Base-by-base conservation (phyloP, 352 stramenopile genomes). In the Lagenidium sp. region DNA sequence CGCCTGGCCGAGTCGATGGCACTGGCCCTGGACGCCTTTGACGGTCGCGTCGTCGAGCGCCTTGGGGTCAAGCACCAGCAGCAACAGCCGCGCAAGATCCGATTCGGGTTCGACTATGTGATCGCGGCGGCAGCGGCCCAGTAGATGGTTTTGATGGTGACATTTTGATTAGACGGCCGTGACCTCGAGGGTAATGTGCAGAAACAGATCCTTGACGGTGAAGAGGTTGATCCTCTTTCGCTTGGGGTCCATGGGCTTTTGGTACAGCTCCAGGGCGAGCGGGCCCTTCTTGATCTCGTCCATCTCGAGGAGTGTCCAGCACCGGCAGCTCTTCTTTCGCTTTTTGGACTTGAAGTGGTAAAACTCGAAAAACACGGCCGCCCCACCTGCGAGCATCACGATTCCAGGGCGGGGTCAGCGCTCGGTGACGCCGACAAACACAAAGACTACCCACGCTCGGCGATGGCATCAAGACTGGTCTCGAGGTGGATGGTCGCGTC, bases 31-130 rank as follows among this genome's bases (percentile, higher is more conserved):
- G 43, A 32, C 15, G 54, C 46, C 19, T 41, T 31, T 13, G 28
- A 32, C 28, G 28, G 28, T 32, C 28, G 28, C 8, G n/a, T n/a
- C n/a, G n/a, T n/a, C n/a, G n/a, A n/a, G n/a, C n/a, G n/a, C n/a
- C n/a, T n/a, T n/a, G n/a, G n/a, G n/a, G n/a, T n/a, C n/a, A n/a
- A n/a, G n/a, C n/a, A n/a, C n/a, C n/a, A n/a, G n/a, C n/a, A n/a
- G n/a, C n/a, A n/a, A n/a, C n/a, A n/a, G n/a, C n/a, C n/a, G 20
- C 36, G 53, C 15, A 57, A 62, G 26, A 55, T 63, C 35, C 54
- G 47, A 30, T 68, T 88, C 32, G 82, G 82, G 6, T 92, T 87
- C 62, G 82, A 94, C 55, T 94, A 94, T 50, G 73, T 94, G 11
- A 63, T 92, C n/a, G 49, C 75, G 2, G 75, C 79, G 16, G 53